Evolutionary conservation across 495 filamentous ascomycete genomes (phyloP), one percentile per base, ranked within the genome.

Genomic region (Xylaria intraflava): DNA sequence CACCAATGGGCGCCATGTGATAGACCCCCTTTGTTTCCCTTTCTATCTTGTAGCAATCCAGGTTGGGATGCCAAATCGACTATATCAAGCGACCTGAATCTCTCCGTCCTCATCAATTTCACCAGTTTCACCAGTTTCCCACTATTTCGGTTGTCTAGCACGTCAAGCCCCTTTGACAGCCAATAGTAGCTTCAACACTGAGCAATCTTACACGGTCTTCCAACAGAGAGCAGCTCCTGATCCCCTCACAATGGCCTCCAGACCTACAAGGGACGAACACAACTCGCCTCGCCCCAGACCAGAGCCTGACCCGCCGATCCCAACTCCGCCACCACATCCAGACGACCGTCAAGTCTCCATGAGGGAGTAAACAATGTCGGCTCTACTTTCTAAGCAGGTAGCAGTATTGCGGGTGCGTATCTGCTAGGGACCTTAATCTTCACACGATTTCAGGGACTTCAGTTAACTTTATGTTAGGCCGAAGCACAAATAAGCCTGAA

Each of bases 281-380:
- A 31, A 47, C 38, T 29, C 49, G 42, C 56, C 40, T 1, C 36
- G 9, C 9, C 50, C 50, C 29, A 39, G 36, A 11, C 36, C 52
- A 11, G 11, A 29, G 38, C 52, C 52, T 10, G 23, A 42, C 16
- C 52, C 52, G 2, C 52, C 52, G 11, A 20, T 42, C 23, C 52
- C 52, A 42, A 49, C 40, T 9, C 52, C 41, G 23, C 20, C 52
- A 36, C 16, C 44, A 24, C 52, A 36, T 5, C 44, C 52, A 10
- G 41, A 49, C 1, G 45, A 24, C 4, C 16, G n/a, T 24, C 42
- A 36, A 40, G 6, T 40, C 23, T 8, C 11, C 51, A 6, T 19
- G 7, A 46, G 41, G 30, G 36, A 41, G 19, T n/a, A 36, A n/a
- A 10, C 8, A 9, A 20, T 22, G 16, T 45, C 9, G 10, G n/a